These are phyloP conservation scores for Dictyophora rubrovolvata DNA, from an alignment of 768 basidiomycete species.

Conservation along the genomic window DNA sequence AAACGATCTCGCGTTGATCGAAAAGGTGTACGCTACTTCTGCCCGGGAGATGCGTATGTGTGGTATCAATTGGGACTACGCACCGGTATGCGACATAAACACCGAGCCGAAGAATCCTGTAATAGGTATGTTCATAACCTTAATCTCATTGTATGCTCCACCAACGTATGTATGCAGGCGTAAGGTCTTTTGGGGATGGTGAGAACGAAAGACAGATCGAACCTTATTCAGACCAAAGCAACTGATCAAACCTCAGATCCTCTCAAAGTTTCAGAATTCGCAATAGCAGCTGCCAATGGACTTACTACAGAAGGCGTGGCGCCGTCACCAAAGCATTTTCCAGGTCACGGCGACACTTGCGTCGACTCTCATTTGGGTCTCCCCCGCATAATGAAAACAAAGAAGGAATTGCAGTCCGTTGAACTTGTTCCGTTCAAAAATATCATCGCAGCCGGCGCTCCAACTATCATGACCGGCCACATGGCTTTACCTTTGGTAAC, in stretches of 20 bases:
- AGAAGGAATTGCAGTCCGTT: constrained; percentile 28
- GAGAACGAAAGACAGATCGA: not conserved
- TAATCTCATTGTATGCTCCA: not conserved
- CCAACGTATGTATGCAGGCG: constrained; percentile 28
- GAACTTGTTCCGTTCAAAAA: constrained; percentile 53
- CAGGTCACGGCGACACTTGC: constrained; percentile 65
- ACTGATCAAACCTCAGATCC: constrained; percentile 35
- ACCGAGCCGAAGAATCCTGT: constrained; percentile 61
- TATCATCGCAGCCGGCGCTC: constrained; percentile 31
- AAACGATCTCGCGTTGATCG: constrained; percentile 32
- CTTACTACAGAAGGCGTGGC: constrained; percentile 41
- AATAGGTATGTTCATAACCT: constrained; percentile 35
- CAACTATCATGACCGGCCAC: constrained; percentile 65
- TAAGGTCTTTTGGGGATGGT: constrained; percentile 66
- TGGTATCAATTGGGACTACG: constrained; percentile 63
- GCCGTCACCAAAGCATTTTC: constrained; percentile 61
- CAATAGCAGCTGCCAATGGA: constrained; percentile 37
- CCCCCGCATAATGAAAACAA: constrained; percentile 46
- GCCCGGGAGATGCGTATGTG: constrained; percentile 47
- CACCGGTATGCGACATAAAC: constrained; percentile 66
- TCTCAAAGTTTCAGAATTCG: constrained; percentile 37
- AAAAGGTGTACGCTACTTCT: constrained; percentile 38
- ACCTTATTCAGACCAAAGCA: not conserved
- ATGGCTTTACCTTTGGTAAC: constrained; percentile 56
- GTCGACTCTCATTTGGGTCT: constrained; percentile 62